A percentile compares a stretch with the other conserved stretches of the same genome.
Conservation (phyloP, 2,329 filamentous ascomycete genomes). For the Pleurostoma richardsiae region DNA sequence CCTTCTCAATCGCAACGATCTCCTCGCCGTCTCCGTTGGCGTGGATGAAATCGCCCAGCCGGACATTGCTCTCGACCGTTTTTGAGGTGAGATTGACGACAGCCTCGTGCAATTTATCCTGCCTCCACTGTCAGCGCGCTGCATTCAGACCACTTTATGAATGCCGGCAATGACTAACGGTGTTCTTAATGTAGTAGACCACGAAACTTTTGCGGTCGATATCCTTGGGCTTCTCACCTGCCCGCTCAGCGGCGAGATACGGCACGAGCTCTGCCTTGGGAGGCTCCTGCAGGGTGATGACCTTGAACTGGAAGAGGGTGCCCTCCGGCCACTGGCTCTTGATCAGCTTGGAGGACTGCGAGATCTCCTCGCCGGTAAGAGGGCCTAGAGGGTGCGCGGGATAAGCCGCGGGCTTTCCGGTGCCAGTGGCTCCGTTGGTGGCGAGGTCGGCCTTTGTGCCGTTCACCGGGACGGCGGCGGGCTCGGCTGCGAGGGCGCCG, state of each 20-base stretch:
- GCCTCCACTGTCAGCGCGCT: constrained; percentile 1
- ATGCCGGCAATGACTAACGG: constrained; percentile 32
- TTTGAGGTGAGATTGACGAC: constrained; percentile 43
- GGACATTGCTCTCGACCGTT: constrained; percentile 49
- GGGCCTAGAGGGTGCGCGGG: constrained; percentile 52
- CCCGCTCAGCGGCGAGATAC: constrained; percentile 44
- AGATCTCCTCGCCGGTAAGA: constrained; percentile 52
- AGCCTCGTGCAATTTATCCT: constrained; percentile 61
- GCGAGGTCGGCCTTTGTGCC: constrained; percentile 1
- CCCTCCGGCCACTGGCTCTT: constrained; percentile 48
- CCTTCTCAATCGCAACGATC: constrained; percentile 51
- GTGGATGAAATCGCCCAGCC: constrained; percentile 54
- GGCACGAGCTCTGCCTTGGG: constrained; percentile 45
- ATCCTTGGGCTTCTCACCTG: constrained; percentile 27
- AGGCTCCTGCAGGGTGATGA: constrained; percentile 54
- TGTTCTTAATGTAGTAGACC: constrained; percentile 55
- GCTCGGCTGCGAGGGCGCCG: constrained; percentile 1
- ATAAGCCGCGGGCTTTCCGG: constrained; percentile 3
- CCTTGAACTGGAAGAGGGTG: constrained; percentile 56
- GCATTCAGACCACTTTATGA: background rate
- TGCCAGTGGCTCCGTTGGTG: background rate
- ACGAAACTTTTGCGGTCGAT: constrained; percentile 48
- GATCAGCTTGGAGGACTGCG: constrained; percentile 41
- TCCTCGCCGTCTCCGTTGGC: constrained; percentile 56
- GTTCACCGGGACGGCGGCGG: background rate